These are phyloP conservation scores for Chenopodium quinoa DNA, from an alignment of 148 eudicot genomes.

Conservation along the genomic window DNA sequence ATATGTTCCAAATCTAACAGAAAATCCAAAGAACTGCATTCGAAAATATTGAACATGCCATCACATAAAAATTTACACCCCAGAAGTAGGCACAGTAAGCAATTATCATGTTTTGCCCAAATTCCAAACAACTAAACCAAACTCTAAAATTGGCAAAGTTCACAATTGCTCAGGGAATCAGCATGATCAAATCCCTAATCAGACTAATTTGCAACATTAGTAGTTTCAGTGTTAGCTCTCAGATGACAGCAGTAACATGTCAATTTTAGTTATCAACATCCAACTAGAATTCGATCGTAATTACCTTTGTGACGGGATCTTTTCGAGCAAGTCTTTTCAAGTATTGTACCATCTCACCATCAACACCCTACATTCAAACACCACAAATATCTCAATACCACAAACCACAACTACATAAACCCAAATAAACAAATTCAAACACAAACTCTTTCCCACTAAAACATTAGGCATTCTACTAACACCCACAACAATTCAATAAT, in stretches of 20 bases:
- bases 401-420: background rate
- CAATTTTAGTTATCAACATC: background rate
- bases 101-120: background rate
- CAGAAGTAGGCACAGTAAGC: background rate
- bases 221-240: background rate
- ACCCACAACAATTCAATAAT: background rate
- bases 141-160: background rate
- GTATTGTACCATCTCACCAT: constrained; percentile 79
- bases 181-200: background rate
- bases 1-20: too few species aligned
- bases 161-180: background rate
- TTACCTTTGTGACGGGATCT: constrained; percentile 90
- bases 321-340: constrained; percentile 88
- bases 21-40: too few species aligned
- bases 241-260: background rate
- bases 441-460: background rate
- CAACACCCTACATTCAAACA: constrained; percentile 60
- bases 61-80: background rate
- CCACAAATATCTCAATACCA: constrained; percentile 12
- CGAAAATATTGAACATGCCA: background rate
- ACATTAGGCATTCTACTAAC: background rate
- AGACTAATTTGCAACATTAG: background rate
- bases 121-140: background rate
- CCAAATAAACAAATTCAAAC: background rate
- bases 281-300: background rate